Evolutionary conservation across 192 early-diverging fungal species (phyloP).

Genomic region (Helicostylum pulchrum): DNA sequence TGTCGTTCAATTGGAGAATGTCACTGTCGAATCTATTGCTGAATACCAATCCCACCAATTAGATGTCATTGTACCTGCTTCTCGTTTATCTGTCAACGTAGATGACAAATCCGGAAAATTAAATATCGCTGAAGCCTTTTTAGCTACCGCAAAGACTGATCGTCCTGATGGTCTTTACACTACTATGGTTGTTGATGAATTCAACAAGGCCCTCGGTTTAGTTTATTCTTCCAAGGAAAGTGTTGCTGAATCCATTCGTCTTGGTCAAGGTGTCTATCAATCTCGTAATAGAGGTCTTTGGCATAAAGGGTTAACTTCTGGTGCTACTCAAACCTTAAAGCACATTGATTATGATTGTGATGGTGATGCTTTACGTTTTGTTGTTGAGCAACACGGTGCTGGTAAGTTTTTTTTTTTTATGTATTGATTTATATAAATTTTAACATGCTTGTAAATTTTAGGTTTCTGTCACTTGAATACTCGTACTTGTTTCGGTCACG

Average conservation of each 20-base stretch:
- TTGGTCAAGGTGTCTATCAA: constrained; percentile 88
- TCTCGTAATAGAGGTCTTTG: constrained; percentile 86
- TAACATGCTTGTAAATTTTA: constrained; percentile 11
- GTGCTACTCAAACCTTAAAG: constrained; percentile 85
- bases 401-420: constrained; percentile 39
- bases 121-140: constrained; percentile 58
- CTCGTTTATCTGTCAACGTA: constrained; percentile 33
- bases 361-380: constrained; percentile 79
- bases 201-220: constrained; percentile 82
- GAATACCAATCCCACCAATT: constrained; percentile 32
- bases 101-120: constrained; percentile 20
- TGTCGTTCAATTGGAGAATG: constrained; percentile 22
- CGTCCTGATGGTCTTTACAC: constrained; percentile 89
- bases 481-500: constrained; percentile 86
- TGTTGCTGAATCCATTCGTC: constrained; percentile 74
- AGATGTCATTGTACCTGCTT: constrained; percentile 34
- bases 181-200: constrained; percentile 92
- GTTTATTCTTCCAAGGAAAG: constrained; percentile 88
- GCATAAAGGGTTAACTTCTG: constrained; percentile 95
- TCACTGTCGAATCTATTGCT: constrained; percentile 31
- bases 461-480: constrained; percentile 95
- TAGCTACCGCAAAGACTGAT: constrained; percentile 64
- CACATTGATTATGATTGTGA: constrained; percentile 89
- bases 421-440: neutral
- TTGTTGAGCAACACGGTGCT: constrained; percentile 80